A percentile compares a stretch with the other conserved stretches of the same genome.
These are phyloP conservation scores for Bassia scoparia DNA, from an alignment of 148 eudicot species.

Conservation along the genomic window DNA sequence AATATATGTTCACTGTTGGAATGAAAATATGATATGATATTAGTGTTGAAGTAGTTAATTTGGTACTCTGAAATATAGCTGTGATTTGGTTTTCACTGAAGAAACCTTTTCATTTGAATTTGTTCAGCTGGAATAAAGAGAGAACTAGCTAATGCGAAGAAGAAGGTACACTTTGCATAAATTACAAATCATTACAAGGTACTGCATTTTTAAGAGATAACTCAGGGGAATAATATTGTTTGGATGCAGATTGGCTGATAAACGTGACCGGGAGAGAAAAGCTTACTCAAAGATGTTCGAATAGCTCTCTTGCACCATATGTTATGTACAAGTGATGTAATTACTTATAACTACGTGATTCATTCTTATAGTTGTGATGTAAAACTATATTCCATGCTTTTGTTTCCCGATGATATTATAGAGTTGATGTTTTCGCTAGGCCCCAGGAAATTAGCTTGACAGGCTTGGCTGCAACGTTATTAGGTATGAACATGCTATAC, in stretches of 20 bases:
- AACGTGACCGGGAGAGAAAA: slow-evolving; percentile 58
- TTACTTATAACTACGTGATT: background rate
- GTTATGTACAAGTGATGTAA: slow-evolving; percentile 7
- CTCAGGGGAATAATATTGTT: background rate
- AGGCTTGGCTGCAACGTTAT: slow-evolving; percentile 1
- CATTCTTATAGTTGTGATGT: too few relatives aligned
- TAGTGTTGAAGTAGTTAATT: too few relatives aligned
- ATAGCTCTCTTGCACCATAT: slow-evolving; percentile 19
- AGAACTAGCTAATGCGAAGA: slow-evolving; percentile 64
- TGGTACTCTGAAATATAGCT: too few relatives aligned
- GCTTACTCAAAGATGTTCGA: slow-evolving; percentile 55
- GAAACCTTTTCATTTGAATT: slow-evolving; percentile 1
- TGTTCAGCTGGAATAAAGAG: slow-evolving; percentile 68
- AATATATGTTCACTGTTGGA: background rate
- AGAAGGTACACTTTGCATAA: slow-evolving; percentile 44
- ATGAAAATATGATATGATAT: background rate
- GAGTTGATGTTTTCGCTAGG: slow-evolving; percentile 5
- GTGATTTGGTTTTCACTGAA: background rate
- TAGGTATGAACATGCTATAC: slow-evolving; percentile 13
- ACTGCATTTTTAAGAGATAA: background rate
- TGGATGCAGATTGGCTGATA: slow-evolving; percentile 55
- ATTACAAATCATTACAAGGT: background rate
- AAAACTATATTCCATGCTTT: background rate
- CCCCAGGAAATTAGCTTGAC: slow-evolving; percentile 17
- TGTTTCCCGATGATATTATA: slow-evolving; percentile 1